Evolutionary conservation across 2,329 filamentous ascomycete species (phyloP).

Genomic region (Penicillium psychrosexuale): DNA sequence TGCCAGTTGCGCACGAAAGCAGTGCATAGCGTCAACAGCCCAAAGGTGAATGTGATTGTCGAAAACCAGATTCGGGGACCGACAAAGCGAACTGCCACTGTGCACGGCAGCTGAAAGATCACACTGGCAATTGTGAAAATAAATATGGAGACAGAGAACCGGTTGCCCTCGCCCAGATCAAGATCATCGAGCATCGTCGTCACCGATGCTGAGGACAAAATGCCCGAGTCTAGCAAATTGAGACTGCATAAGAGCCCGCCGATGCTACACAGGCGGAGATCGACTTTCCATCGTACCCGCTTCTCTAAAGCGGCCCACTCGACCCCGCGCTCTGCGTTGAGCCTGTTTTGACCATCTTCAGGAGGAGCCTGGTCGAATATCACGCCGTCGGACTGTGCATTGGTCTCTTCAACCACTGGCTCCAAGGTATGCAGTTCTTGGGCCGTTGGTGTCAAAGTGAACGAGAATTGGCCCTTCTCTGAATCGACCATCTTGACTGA

Average conservation of each 20-base stretch:
- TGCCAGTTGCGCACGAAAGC: slow-evolving; percentile 66
- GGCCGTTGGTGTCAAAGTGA: background rate
- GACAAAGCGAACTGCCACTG: slow-evolving; percentile 62
- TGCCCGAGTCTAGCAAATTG: slow-evolving; percentile 66
- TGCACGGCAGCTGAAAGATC: slow-evolving; percentile 66
- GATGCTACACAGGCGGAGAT: slow-evolving; percentile 66
- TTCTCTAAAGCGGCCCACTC: slow-evolving; percentile 38
- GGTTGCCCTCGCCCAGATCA: slow-evolving; percentile 57
- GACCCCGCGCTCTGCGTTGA: slow-evolving; percentile 5
- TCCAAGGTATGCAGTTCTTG: background rate
- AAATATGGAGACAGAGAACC: slow-evolving; percentile 68
- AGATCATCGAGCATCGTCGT: slow-evolving; percentile 66
- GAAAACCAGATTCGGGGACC: slow-evolving; percentile 64
- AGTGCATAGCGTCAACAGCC: slow-evolving; percentile 64
- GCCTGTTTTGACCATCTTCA: background rate
- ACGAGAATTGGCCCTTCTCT: background rate
- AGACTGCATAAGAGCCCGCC: slow-evolving; percentile 68
- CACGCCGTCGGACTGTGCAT: background rate
- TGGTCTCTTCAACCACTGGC: background rate
- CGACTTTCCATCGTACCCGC: slow-evolving; percentile 60
- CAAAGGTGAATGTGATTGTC: slow-evolving; percentile 58
- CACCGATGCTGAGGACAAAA: slow-evolving; percentile 67
- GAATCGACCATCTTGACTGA: background rate
- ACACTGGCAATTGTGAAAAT: slow-evolving; percentile 69
- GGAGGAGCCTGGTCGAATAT: background rate